A percentile compares a stretch with the other conserved stretches of the same genome.
phyloP scores from a whole-genome alignment of 2,329 filamentous ascomycete genomes.

The Simplicillium sp. region DNA sequence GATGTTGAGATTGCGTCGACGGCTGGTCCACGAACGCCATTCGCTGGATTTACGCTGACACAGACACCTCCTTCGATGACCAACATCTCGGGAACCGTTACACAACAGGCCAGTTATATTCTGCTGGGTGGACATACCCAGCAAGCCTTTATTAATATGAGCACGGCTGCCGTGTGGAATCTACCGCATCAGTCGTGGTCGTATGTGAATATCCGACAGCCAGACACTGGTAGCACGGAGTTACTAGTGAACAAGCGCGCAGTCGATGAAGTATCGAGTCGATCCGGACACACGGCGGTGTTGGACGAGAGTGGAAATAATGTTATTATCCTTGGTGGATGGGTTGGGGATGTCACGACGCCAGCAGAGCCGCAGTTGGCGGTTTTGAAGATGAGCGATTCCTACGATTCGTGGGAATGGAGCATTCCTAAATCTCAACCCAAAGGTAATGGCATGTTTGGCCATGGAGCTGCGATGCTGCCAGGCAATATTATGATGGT shows the following conservation, averaged over 20 bases:
- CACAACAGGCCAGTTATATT: conserved; percentile 69
- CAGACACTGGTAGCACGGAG: conserved; percentile 38
- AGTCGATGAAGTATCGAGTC: conserved; percentile 53
- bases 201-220: conserved; percentile 58
- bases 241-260: conserved; percentile 36
- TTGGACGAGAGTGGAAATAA: conserved; percentile 67
- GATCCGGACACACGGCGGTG: conserved; percentile 83
- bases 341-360: conserved; percentile 73
- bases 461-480: conserved; percentile 53
- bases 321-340: conserved; percentile 79
- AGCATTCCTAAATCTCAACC: conserved; percentile 45
- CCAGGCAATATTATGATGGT: conserved; percentile 62
- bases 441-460: conserved; percentile 40
- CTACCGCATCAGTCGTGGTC: conserved; percentile 82
- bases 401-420: conserved; percentile 71
- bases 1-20: conserved; percentile 26
- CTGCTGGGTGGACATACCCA: conserved; percentile 79
- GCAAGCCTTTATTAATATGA: conserved; percentile 87
- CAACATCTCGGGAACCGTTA: conserved; percentile 54
- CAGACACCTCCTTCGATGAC: conserved; percentile 60
- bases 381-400: conserved; percentile 64
- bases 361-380: conserved; percentile 76
- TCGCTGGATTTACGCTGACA: conserved; percentile 82
- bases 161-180: conserved; percentile 76
- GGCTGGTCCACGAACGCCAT: conserved; percentile 60